Percentiles rank a stretch among this genome's conserved stretches.
Evolutionary conservation across 371 early-diverging fungal species (phyloP).

Genomic region (Nosema muscidifuracis): DNA sequence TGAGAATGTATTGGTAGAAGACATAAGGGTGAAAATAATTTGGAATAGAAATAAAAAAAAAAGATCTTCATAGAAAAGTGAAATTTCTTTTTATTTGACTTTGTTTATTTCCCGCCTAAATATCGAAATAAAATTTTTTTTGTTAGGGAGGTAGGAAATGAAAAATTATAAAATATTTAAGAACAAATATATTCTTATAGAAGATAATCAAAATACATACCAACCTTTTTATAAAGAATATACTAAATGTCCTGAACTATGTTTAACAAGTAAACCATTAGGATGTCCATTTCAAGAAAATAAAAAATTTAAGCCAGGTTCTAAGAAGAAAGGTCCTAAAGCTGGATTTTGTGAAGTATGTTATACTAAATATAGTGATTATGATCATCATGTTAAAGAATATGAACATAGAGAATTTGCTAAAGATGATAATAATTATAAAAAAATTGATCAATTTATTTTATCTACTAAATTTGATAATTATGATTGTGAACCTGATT

Average conservation of each 20-base stretch:
- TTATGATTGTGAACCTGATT: not conserved
- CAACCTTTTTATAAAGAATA: constrained; percentile 62
- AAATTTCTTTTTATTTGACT: too few species aligned
- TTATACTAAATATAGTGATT: constrained; percentile 53
- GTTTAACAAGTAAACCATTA: constrained; percentile 31
- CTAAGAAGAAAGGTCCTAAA: constrained; percentile 28
- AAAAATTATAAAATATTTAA: constrained; percentile 59
- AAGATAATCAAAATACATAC: constrained; percentile 55
- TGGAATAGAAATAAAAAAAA: too few species aligned
- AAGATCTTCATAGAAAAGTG: too few species aligned
- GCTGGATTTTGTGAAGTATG: constrained; percentile 62
- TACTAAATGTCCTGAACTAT: constrained; percentile 33
- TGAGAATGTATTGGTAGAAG: constrained; percentile 48
- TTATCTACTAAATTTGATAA: constrained; percentile 15
- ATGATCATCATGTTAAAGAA: constrained; percentile 51
- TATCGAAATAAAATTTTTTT: not conserved
- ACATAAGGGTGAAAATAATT: too few species aligned
- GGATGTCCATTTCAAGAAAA: constrained; percentile 40
- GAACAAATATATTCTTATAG: constrained; percentile 60
- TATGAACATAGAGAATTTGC: constrained; percentile 50
- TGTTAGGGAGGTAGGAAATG: constrained; percentile 25
- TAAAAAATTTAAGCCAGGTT: constrained; percentile 10
- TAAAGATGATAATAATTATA: constrained; percentile 47
- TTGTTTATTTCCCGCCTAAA: not conserved
- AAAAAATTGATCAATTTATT: constrained; percentile 55